Evolutionary conservation across 805 yeast genomes (phyloP), one percentile per base, ranked within the genome.

Genomic region (Cyberlindnera amylophila): DNA sequence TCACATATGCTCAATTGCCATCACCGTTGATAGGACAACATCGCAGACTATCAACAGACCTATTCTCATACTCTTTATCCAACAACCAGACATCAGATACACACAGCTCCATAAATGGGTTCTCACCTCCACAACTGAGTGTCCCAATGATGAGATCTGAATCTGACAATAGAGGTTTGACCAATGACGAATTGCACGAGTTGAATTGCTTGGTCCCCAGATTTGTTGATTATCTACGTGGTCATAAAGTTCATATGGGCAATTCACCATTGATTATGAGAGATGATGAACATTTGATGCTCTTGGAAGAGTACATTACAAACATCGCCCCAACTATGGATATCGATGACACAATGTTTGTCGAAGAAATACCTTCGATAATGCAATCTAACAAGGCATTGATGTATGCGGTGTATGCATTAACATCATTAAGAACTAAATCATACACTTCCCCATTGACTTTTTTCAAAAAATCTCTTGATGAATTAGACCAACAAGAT

Each of bases 321-420:
- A 26, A 18, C 1, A 15, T 39, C 5, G 44, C 45, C 0, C 51
- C 51, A 3, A 10, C 41, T 19, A 14, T 47, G 48, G 48, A 44
- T 21, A n/a, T 36, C 6, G 40, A 28, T 6, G 34, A 30, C 12
- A 6, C 32, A 9, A 24, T 41, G 19, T 47, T 47, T 28, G 23
- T 32, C 4, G 38, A 39, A 11, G 39, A 41, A 19, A 10, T 44
- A 5, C 41, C 44, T 14, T 9, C n/a, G 15, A 27, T 44, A 13
- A 38, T 34, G 36, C 36, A 32, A 10, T 14, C 27, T n/a, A 26
- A 39, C 16, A 36, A 24, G 6, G 34, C 36, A 5, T 15, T 47
- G 23, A 35, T 34, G 15, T 42, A 31, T 21, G 36, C 51, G 2
- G 34, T 39, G 1, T 32, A 34, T n/a, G 34, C 48, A 1, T 13